Base-by-base conservation (phyloP, 2,329 filamentous ascomycete species). In the Hymenoscyphus fraxineus region DNA sequence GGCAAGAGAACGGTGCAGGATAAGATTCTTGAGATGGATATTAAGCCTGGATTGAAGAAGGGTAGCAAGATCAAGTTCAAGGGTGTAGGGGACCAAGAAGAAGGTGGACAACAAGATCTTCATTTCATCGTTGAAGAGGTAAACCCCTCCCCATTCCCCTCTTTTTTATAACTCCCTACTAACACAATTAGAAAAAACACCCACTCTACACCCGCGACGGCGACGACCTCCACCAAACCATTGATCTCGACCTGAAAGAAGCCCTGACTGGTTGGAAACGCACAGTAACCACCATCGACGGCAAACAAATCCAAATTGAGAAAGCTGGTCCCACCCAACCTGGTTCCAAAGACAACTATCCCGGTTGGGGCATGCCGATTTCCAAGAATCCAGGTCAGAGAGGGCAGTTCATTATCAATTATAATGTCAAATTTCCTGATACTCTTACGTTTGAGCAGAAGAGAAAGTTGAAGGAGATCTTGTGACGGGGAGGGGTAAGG, bases 61-160 rank as follows among this genome's bases (percentile, higher is more conserved):
- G 95, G 95, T 38, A 96, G 92, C 74, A 99, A 98, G 83, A 97
- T 99, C 78, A 97, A 97, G 79, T 99, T 97, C 76, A 91, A 91
- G 74, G 93, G 94, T 54, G 93, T 99, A n/a, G 95, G 95, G 12
- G 95, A 99, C 77, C 93, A 98, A 77, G 93, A 97, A 67, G 95
- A 98, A 75, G 95, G 95, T 54, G 94, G 94, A 15, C 91, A 93
- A 65, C 95, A 99, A 77, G 95, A 99, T 78, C 79, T 99, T 61
- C 93, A 97, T 77, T 96, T 99, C 73, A 89, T 99, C 65, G 86
- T 99, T 27, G 90, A 93, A 78, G 94, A 97, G 89, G 92, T 93
- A 85, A 82, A 88, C 75, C 47, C 51, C 9, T 19, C n/a, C n/a
- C n/a, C 16, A 6, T 1, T 47, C 15, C n/a, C n/a, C 6, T 44